Base-by-base conservation (phyloP, 495 filamentous ascomycete genomes). In the Hypoxylon perforatum region DNA sequence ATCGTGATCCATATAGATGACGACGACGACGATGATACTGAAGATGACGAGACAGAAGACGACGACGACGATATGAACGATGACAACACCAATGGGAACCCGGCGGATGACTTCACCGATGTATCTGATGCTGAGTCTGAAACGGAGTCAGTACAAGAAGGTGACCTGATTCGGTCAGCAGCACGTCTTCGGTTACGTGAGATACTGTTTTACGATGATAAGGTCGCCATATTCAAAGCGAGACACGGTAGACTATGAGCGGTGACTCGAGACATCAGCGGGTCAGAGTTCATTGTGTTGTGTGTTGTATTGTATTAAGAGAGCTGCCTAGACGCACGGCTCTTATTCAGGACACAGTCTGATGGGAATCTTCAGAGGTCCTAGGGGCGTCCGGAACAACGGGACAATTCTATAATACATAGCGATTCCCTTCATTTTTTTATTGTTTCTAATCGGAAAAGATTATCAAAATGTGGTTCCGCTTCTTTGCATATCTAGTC, bases 171-270 rank as follows among this genome's bases (percentile, higher is more conserved):
- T 53, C 60, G 64, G 56, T 83, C 81, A 55, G 80, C 79, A 19
- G 78, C 85, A 42, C 83, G 82, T 45, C 84, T 97, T 18, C 80
- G 88, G 55, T 74, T 97, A 64, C 84, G 92, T 63, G 91, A 96
- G 82, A 96, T 96, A 68, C 77, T 93, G 64, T 96, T 93, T 76
- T 94, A 93, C 68, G 93, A 96, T 64, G 92, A 96, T 71, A 93
- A 93, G 75, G 88, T 95, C 33, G 88, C 88, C 4, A 89, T 96
- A 63, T 94, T 95, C 78, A 90, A 87, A 77, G 90, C 90, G 10
- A 86, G 92, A 50, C 89, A 92, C 77, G 90, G 88, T 58, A 82
- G 83, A 73, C 77, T 94, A 60, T 94, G 81, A 76, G 44, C 21
- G 44, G 41, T 65, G 60, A 56, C 30, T 51, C 30, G 45, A 30